These are phyloP conservation scores for Pisolithus albus DNA, from an alignment of 768 basidiomycete species.

Conservation along the genomic window DNA sequence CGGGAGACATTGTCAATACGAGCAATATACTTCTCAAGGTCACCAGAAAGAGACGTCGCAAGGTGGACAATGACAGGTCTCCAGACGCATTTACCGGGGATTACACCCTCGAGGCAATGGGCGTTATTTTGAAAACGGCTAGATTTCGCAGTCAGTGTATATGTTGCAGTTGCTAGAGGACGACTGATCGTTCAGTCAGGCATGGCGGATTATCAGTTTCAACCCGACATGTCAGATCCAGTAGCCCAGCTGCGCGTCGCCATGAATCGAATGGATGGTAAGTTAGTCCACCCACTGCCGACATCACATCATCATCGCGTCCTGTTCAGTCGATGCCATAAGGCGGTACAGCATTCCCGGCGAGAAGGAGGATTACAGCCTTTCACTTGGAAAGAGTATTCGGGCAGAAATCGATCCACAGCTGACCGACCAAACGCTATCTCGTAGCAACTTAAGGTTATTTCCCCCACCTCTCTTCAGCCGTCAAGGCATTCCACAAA, in stretches of 20 bases:
- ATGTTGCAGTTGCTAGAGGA: background rate
- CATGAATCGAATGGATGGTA: slow-evolving; percentile 82
- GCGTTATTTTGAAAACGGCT: slow-evolving; percentile 72
- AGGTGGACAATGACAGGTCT: slow-evolving; percentile 11
- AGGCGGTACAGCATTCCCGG: slow-evolving; percentile 60
- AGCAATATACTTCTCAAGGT: slow-evolving; percentile 83
- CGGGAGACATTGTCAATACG: slow-evolving; percentile 69
- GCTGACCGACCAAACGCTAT: slow-evolving; percentile 18
- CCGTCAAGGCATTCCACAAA: slow-evolving; percentile 69
- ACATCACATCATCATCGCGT: background rate
- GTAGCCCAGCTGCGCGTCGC: slow-evolving; percentile 60
- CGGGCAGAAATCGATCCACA: slow-evolving; percentile 49
- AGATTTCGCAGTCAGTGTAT: slow-evolving; percentile 77
- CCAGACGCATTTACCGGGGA: slow-evolving; percentile 45
- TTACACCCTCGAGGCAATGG: slow-evolving; percentile 68
- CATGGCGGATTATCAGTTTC: slow-evolving; percentile 92
- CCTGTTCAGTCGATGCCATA: slow-evolving; percentile 59
- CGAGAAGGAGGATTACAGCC: slow-evolving; percentile 58
- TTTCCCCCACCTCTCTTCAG: slow-evolving; percentile 90
- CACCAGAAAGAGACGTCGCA: slow-evolving; percentile 61
- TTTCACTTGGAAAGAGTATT: slow-evolving; percentile 22
- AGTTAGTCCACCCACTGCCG: slow-evolving; percentile 9
- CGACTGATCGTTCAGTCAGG: slow-evolving; percentile 37
- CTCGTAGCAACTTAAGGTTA: slow-evolving; percentile 58
- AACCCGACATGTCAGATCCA: slow-evolving; percentile 67